Conservation (phyloP, 2,329 filamentous ascomycete genomes). For the Monilinia laxa region DNA sequence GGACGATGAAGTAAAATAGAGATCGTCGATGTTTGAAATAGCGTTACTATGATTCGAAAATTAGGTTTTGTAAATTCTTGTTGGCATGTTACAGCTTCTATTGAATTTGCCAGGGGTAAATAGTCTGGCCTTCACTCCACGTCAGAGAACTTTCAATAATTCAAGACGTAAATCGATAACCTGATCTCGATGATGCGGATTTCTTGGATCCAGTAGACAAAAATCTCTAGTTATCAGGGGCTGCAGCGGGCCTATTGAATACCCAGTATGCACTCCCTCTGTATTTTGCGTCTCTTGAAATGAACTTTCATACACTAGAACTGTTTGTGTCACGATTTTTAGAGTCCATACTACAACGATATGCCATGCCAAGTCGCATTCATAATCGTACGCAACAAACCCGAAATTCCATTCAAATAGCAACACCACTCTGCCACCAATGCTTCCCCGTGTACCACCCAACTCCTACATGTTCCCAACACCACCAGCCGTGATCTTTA, state of each 20-base stretch:
- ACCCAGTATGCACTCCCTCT: neutral
- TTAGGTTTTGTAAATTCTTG: neutral
- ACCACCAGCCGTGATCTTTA: conserved; percentile 63
- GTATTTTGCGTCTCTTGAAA: neutral
- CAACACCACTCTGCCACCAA: conserved; percentile 56
- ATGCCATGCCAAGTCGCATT: neutral
- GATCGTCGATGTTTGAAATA: neutral
- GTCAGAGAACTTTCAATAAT: neutral
- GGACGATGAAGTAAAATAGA: neutral
- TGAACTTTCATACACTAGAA: neutral
- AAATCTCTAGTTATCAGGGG: neutral
- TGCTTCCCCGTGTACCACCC: conserved; percentile 58
- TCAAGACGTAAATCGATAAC: neutral
- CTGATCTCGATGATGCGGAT: neutral
- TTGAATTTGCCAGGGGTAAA: neutral
- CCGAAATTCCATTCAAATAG: neutral
- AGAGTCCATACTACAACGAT: neutral
- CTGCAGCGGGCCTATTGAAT: neutral
- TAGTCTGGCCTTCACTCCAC: neutral
- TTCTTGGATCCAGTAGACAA: neutral
- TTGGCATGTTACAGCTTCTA: neutral
- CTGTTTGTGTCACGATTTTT: too few species aligned
- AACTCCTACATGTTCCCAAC: conserved; percentile 55
- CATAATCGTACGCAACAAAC: neutral
- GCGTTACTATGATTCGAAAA: neutral